phyloP scores from a whole-genome alignment of 345 rosid species.

The Dipteronia sinensis region DNA sequence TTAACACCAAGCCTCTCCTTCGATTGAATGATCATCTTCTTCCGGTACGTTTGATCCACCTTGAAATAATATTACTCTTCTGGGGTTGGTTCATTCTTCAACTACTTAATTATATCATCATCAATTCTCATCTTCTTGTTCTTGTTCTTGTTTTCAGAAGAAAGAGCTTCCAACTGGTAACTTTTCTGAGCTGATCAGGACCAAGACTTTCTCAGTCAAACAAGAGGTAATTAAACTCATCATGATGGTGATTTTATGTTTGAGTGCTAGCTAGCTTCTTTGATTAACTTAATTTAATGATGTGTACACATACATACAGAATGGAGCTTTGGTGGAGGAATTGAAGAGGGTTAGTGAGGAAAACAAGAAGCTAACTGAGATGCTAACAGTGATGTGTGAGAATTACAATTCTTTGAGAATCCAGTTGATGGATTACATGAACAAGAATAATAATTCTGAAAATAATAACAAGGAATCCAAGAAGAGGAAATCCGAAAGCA shows the following conservation, averaged over 20 bases:
- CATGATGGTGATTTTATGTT: too few species aligned
- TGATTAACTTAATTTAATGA: background rate
- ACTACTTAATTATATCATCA: background rate
- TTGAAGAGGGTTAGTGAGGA: slow-evolving; percentile 75
- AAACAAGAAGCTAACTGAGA: slow-evolving; percentile 84
- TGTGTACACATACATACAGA: slow-evolving; percentile 24
- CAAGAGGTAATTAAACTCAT: slow-evolving; percentile 33
- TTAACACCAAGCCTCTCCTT: slow-evolving; percentile 40
- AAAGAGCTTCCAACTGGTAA: slow-evolving; percentile 15
- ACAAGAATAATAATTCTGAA: slow-evolving; percentile 36
- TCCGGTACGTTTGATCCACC: slow-evolving; percentile 31
- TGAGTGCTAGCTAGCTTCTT: too few species aligned
- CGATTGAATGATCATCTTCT: slow-evolving; percentile 34
- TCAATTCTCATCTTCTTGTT: background rate
- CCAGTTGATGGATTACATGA: slow-evolving; percentile 60
- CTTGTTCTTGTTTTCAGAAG: slow-evolving; percentile 28
- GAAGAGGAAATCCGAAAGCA: slow-evolving; percentile 74
- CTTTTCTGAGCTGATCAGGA: background rate
- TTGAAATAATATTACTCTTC: too few species aligned
- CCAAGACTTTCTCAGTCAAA: slow-evolving; percentile 32
- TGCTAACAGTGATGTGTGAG: slow-evolving; percentile 73
- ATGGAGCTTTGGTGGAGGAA: slow-evolving; percentile 70
- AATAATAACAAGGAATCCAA: slow-evolving; percentile 46
- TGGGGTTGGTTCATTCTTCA: background rate
- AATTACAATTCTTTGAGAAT: slow-evolving; percentile 67